Evolutionary conservation across 2,329 filamentous ascomycete genomes (phyloP).

Genomic region (Penicillium paneum): DNA sequence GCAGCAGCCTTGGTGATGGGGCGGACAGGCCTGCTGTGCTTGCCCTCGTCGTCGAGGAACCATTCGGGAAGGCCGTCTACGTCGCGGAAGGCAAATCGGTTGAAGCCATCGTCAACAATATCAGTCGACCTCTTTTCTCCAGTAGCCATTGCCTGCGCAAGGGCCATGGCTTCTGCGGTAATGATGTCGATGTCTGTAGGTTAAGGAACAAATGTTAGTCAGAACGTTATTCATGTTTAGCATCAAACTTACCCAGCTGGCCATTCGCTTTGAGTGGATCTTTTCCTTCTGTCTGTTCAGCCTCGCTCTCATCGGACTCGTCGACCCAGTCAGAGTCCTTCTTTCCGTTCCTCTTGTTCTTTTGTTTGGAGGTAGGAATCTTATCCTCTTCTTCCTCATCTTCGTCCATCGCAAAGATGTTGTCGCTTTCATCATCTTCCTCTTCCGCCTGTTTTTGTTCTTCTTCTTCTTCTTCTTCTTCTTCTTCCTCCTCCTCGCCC

Average conservation of each 20-base stretch:
- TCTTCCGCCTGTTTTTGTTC: no score
- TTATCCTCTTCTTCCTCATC: constrained; percentile 23
- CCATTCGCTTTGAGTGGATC: constrained; percentile 44
- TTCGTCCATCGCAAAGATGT: constrained; percentile 37
- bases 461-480: constrained; percentile 40
- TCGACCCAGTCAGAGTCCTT: constrained; percentile 22
- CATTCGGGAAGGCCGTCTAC: constrained; percentile 90
- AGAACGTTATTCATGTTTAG: constrained; percentile 16
- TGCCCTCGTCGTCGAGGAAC: constrained; percentile 90
- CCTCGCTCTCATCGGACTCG: constrained; percentile 38
- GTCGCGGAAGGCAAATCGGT: constrained; percentile 87
- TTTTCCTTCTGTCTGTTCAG: constrained; percentile 27
- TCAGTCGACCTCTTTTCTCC: constrained; percentile 77
- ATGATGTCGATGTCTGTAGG: constrained; percentile 87
- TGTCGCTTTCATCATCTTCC: constrained; percentile 35
- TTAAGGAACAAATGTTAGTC: constrained; percentile 18
- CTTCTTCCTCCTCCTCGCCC: constrained; percentile 56
- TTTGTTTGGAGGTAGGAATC: constrained; percentile 20
- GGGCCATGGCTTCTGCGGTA: constrained; percentile 97
- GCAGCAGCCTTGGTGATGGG: constrained; percentile 92
- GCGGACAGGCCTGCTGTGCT: constrained; percentile 77
- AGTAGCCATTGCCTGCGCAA: constrained; percentile 86
- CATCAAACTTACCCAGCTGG: constrained; percentile 41
- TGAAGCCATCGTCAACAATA: constrained; percentile 86
- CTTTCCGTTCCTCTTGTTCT: constrained; percentile 20